Conservation (phyloP, 371 early-diverging fungal genomes). For the Rhizopus delemar region DNA sequence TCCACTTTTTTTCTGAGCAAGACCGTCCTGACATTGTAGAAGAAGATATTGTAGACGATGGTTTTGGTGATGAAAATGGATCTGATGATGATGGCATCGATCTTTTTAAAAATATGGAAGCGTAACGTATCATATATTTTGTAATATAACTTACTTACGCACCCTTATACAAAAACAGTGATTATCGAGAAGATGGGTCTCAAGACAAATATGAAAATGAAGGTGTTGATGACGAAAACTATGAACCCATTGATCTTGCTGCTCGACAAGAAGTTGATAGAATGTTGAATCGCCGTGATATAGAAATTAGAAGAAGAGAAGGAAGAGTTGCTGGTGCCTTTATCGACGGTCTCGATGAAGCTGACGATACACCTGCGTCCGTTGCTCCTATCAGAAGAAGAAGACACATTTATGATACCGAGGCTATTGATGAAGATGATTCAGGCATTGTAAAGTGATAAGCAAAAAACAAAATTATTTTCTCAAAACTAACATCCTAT, state of each 20-base stretch:
- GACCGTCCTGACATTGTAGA: slow-evolving; percentile 41
- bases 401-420: slow-evolving; percentile 59
- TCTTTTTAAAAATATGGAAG: slow-evolving; percentile 82
- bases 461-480: neutral
- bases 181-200: slow-evolving; percentile 73
- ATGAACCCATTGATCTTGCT: slow-evolving; percentile 69
- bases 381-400: slow-evolving; percentile 63
- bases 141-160: slow-evolving; percentile 22
- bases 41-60: slow-evolving; percentile 34
- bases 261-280: slow-evolving; percentile 79
- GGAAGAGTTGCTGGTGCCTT: slow-evolving; percentile 86
- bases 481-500: neutral
- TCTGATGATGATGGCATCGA: slow-evolving; percentile 82
- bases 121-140: slow-evolving; percentile 33
- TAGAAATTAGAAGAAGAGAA: slow-evolving; percentile 67
- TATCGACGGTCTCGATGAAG: slow-evolving; percentile 72
- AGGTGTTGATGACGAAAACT: slow-evolving; percentile 78
- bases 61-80: slow-evolving; percentile 47
- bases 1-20: slow-evolving; percentile 48
- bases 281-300: slow-evolving; percentile 80
- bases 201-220: slow-evolving; percentile 81
- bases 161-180: slow-evolving; percentile 41
- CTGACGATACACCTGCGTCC: slow-evolving; percentile 48
- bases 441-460: neutral
- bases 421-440: slow-evolving; percentile 56